These are phyloP conservation scores for Coemansia erecta DNA, from an alignment of 192 early-diverging fungal species.

Conservation along the genomic window DNA sequence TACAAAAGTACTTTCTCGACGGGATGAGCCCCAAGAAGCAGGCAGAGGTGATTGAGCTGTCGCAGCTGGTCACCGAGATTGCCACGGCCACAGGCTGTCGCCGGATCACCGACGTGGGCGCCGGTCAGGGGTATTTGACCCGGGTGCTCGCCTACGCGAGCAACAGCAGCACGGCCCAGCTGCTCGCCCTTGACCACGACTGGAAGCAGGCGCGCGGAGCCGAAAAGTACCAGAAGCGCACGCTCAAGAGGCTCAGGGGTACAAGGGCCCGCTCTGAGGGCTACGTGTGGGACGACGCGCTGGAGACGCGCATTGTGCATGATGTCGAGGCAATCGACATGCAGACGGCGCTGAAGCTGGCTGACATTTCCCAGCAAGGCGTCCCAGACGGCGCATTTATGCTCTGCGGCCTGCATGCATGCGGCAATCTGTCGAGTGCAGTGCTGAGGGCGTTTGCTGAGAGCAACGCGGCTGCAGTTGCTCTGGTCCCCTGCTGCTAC, in stretches of 20 bases:
- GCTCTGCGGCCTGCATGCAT: conserved; percentile 80
- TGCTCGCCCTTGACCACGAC: conserved; percentile 41
- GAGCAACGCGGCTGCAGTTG: conserved; percentile 56
- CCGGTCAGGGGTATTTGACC: conserved; percentile 50
- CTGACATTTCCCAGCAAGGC: neutral
- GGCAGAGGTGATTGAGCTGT: conserved; percentile 42
- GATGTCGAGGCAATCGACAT: conserved; percentile 20
- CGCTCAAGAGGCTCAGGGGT: conserved; percentile 21
- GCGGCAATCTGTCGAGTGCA: conserved; percentile 76
- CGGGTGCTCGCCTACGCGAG: conserved; percentile 41
- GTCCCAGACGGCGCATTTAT: conserved; percentile 52
- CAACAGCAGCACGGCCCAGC: conserved; percentile 8
- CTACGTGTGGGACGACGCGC: conserved; percentile 16
- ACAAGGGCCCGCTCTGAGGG: conserved; percentile 20
- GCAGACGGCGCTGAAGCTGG: conserved; percentile 19
- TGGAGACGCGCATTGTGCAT: conserved; percentile 22
- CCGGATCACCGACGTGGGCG: conserved; percentile 46
- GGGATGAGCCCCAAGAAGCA: conserved; percentile 52
- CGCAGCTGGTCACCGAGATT: conserved; percentile 22
- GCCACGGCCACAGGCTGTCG: conserved; percentile 13
- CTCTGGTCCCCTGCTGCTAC: conserved; percentile 84
- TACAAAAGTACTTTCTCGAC: conserved; percentile 29
- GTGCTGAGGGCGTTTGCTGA: conserved; percentile 67
- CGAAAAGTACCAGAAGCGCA: conserved; percentile 22
- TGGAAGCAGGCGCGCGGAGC: conserved; percentile 40